These are phyloP conservation scores for Gossypium rotundifolium DNA, from an alignment of 345 rosid species.

Conservation along the genomic window DNA sequence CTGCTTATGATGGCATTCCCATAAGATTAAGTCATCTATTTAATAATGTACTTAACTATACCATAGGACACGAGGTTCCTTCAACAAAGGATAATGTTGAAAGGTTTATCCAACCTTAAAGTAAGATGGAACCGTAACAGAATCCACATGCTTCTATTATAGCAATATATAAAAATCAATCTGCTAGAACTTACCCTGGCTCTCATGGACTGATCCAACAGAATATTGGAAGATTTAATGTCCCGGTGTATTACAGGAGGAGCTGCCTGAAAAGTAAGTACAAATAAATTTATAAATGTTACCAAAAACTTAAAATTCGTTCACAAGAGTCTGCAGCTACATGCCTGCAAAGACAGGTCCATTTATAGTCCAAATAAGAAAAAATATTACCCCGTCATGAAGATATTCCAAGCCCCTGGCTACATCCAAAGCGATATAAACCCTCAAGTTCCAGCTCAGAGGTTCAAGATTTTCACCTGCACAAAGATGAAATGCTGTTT, in stretches of 20 bases:
- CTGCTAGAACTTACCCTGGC: slow-evolving; percentile 63
- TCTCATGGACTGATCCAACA: slow-evolving; percentile 91
- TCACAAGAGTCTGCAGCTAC: not conserved
- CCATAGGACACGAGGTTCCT: not conserved
- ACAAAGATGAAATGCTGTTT: slow-evolving; percentile 4
- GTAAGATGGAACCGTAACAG: not conserved
- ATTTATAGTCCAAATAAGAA: slow-evolving; percentile 2
- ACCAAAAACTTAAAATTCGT: not conserved
- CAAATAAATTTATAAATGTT: not conserved
- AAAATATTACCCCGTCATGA: slow-evolving; percentile 84
- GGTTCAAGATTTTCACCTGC: slow-evolving; percentile 59
- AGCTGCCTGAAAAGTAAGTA: slow-evolving; percentile 57
- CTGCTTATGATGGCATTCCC: slow-evolving; percentile 30
- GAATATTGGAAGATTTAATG: slow-evolving; percentile 89
- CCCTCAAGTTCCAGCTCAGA: slow-evolving; percentile 82
- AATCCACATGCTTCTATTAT: not conserved
- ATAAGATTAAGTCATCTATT: not conserved
- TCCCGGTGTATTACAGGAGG: slow-evolving; percentile 97
- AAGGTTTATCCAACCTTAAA: not conserved
- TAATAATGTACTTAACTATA: not conserved
- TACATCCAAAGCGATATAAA: slow-evolving; percentile 77
- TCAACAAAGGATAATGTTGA: not conserved
- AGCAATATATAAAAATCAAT: slow-evolving; percentile 1
- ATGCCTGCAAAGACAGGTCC: not conserved
- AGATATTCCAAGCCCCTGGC: slow-evolving; percentile 98